phyloP scores from a whole-genome alignment of 2,329 filamentous ascomycete genomes.

The Arthrobotrys conoides region DNA sequence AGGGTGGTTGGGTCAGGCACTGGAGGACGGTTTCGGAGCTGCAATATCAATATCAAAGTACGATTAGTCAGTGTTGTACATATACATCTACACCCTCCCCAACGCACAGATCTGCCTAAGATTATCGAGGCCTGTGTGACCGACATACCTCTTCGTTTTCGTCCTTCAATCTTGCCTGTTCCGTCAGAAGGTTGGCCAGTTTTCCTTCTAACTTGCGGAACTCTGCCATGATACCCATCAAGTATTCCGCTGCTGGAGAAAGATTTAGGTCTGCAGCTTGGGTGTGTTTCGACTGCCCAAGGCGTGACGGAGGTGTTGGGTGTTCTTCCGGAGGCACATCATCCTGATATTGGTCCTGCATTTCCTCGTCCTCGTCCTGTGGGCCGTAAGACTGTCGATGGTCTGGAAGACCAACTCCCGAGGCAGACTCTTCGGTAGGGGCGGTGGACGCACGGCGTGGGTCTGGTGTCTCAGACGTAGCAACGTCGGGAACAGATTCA shows the following conservation, averaged over 20 bases:
- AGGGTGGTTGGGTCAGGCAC: slow-evolving; percentile 43
- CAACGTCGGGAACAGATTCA: slow-evolving; percentile 54
- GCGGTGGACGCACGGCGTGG: slow-evolving; percentile 53
- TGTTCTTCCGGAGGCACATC: slow-evolving; percentile 33
- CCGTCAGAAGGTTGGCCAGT: slow-evolving; percentile 42
- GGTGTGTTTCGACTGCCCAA: slow-evolving; percentile 6
- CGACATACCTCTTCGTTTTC: slow-evolving; percentile 60
- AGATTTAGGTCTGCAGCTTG: slow-evolving; percentile 5
- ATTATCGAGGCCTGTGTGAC: slow-evolving; percentile 15
- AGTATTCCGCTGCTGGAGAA: slow-evolving; percentile 48
- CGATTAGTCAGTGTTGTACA: slow-evolving; percentile 1
- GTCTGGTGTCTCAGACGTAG: slow-evolving; percentile 49
- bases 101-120: slow-evolving; percentile 20
- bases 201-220: slow-evolving; percentile 59
- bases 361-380: slow-evolving; percentile 54
- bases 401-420: slow-evolving; percentile 46
- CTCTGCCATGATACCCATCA: slow-evolving; percentile 59
- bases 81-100: not conserved
- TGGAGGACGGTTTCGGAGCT: slow-evolving; percentile 51
- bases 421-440: slow-evolving; percentile 58
- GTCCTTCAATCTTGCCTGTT: slow-evolving; percentile 55
- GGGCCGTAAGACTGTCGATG: slow-evolving; percentile 43
- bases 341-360: slow-evolving; percentile 52
- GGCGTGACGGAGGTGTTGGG: slow-evolving; percentile 19
- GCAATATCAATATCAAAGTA: slow-evolving; percentile 5